Evolutionary conservation across 1,284 basidiomycete species (phyloP), one percentile per base, ranked within the genome.

Genomic region (Taiwanofungus camphoratus): DNA sequence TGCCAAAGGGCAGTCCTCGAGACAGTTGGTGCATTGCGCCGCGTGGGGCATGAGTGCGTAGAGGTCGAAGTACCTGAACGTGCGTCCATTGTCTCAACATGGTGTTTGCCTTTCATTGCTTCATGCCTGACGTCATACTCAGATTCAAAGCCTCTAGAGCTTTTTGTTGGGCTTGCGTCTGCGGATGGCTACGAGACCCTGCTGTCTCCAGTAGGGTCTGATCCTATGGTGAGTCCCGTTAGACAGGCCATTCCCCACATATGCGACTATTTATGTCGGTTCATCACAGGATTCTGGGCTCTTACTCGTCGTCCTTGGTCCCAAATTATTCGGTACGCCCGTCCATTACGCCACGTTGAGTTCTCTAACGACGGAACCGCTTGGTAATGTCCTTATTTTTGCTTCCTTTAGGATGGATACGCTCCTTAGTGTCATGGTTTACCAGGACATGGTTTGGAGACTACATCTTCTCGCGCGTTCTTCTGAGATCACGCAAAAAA

Each of bases 101-200:
- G 26, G n/a, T 29, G 26, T 29, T 8, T 29, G 8, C 26, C n/a
- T n/a, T n/a, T n/a, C n/a, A n/a, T n/a, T n/a, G n/a, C n/a, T n/a
- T 29, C 26, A 29, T n/a, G 9, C n/a, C 26, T 29, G 26, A 29
- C 26, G 8, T 8, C n/a, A n/a, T 8, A 29, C 8, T 8, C 26
- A 29, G 26, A 8, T 8, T 29, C n/a, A n/a, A 29, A 8, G n/a
- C 26, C 8, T 29, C 9, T 29, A n/a, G 26, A 29, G n/a, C 26
- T 82, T 23, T 94, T 94, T 56, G 67, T 79, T 9, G 82, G 71
- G 3, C 65, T 94, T 19, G 73, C 76, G 0, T 81, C 86, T 1
- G 71, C 87, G 1, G 92, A 93, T 55, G 86, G 85, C 2, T 93
- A 87, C 64, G 71, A 77, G 55, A 82, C 74, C 7, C 69, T 93